Percentiles rank a stretch among this genome's conserved stretches.
These are phyloP conservation scores for Solanum hybrid DNA, from an alignment of 305 asterid species.

Conservation along the genomic window DNA sequence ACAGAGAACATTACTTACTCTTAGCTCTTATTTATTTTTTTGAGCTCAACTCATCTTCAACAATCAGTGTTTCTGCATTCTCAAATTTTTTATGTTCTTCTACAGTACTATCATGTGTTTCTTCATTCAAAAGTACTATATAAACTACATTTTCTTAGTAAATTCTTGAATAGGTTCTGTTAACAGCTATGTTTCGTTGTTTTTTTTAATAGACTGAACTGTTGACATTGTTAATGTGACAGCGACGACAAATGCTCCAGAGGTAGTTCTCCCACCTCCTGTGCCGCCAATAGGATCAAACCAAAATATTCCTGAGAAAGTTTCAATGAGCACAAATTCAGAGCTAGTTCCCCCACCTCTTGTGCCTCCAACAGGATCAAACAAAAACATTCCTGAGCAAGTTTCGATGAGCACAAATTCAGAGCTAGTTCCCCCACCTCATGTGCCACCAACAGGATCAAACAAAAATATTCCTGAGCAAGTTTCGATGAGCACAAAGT, in stretches of 20 bases:
- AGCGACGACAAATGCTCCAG: background rate
- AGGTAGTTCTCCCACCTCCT: background rate
- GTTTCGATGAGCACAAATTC: background rate
- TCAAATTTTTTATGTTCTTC: background rate
- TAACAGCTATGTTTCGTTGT: background rate
- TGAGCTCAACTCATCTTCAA: background rate
- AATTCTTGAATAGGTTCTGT: background rate
- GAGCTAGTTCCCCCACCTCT: background rate
- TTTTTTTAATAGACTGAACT: background rate
- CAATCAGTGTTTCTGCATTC: background rate
- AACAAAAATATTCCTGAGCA: background rate
- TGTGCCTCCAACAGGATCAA: background rate
- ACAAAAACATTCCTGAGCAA: background rate
- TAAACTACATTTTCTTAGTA: background rate
- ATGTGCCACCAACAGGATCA: background rate
- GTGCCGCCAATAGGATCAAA: background rate
- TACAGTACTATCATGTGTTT: background rate
- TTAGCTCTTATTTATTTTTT: background rate
- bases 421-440: background rate
- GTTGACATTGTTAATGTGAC: background rate
- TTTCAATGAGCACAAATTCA: background rate
- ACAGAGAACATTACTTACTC: background rate
- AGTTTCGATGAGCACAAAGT: background rate
- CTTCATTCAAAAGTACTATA: background rate
- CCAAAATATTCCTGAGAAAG: background rate